Conservation (phyloP, 2,329 filamentous ascomycete species). For the Xylaria sp. region DNA sequence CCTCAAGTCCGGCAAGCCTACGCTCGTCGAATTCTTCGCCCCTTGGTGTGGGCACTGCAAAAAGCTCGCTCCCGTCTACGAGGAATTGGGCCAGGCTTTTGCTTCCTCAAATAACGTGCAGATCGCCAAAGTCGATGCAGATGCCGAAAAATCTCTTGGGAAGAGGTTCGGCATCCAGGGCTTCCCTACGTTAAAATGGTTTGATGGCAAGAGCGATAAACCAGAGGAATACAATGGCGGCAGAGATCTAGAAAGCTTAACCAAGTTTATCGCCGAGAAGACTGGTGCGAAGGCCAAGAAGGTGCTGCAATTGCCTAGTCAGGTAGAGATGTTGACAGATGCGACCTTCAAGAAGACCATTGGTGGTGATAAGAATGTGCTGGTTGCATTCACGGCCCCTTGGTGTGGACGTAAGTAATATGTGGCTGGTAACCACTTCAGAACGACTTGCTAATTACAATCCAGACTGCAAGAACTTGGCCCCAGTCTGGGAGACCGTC, state of each 20-base stretch:
- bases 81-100: constrained; percentile 83
- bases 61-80: constrained; percentile 92
- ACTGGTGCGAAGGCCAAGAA: constrained; percentile 83
- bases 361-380: constrained; percentile 86
- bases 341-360: constrained; percentile 79
- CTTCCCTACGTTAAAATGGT: constrained; percentile 97
- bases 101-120: constrained; percentile 77
- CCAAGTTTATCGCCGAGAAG: constrained; percentile 86
- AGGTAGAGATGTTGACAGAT: constrained; percentile 84
- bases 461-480: constrained; percentile 94
- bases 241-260: constrained; percentile 87
- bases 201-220: constrained; percentile 91
- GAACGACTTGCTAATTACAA: constrained; percentile 36
- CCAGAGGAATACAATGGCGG: constrained; percentile 88
- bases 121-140: constrained; percentile 96
- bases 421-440: background rate
- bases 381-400: constrained; percentile 97
- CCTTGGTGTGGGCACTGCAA: constrained; percentile 99
- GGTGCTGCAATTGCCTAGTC: constrained; percentile 77
- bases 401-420: constrained; percentile 93
- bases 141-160: constrained; percentile 85
- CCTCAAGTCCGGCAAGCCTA: constrained; percentile 91
- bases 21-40: constrained; percentile 97
- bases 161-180: constrained; percentile 90
- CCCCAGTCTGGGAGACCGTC: constrained; percentile 88